Evolutionary conservation across 1,139 yeast genomes (phyloP).

Genomic region (Meyerozyma guilliermondii): DNA sequence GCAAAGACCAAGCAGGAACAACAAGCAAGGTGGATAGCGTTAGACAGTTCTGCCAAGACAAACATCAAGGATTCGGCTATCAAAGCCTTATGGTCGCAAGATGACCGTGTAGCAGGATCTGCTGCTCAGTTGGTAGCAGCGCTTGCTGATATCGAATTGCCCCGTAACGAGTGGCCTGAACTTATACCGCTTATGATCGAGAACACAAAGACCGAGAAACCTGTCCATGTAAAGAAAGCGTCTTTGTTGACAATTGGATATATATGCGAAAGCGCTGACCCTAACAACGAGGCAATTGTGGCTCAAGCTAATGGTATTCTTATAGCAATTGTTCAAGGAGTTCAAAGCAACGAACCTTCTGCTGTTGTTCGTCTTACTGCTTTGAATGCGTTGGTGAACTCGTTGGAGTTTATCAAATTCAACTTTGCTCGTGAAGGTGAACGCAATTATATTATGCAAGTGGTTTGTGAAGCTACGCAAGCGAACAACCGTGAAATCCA

Average conservation of each 20-base stretch:
- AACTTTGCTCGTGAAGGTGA: conserved; percentile 93
- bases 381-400: conserved; percentile 82
- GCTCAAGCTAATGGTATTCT: conserved; percentile 88
- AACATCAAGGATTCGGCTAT: conserved; percentile 69
- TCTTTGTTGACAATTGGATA: conserved; percentile 88
- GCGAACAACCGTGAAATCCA: conserved; percentile 77
- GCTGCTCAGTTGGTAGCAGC: conserved; percentile 96
- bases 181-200: conserved; percentile 78
- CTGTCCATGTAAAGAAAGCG: conserved; percentile 77
- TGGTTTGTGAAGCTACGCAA: conserved; percentile 97
- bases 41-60: conserved; percentile 50
- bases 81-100: conserved; percentile 57
- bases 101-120: conserved; percentile 78
- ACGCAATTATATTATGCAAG: conserved; percentile 96
- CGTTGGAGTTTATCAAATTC: conserved; percentile 80
- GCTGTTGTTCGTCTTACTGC: conserved; percentile 81
- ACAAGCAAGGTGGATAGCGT: conserved; percentile 56
- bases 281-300: conserved; percentile 71
- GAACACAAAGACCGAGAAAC: conserved; percentile 74
- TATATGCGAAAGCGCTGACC: conserved; percentile 92
- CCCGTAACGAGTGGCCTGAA: conserved; percentile 83
- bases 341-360: conserved; percentile 75
- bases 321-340: conserved; percentile 96
- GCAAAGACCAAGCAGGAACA: conserved; percentile 43
- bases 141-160: conserved; percentile 90